Conservation (phyloP, 1,139 yeast species). For the Chernovozyma aurita region DNA sequence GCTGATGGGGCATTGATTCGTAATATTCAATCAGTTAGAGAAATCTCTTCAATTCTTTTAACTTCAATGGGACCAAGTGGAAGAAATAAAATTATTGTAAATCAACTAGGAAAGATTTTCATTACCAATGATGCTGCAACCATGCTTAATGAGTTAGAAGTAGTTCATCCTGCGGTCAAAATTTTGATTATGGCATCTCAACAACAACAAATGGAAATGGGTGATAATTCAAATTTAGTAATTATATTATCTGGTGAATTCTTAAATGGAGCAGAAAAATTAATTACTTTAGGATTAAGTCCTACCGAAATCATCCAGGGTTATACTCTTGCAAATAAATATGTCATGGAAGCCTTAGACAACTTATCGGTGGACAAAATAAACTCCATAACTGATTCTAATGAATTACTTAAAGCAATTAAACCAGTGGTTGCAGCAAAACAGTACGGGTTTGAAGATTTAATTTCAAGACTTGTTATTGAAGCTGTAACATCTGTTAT, state of each 20-base stretch:
- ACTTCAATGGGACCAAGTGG: conserved; percentile 98
- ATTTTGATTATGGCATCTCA: conserved; percentile 93
- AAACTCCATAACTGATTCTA: conserved; percentile 49
- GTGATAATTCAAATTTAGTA: conserved; percentile 46
- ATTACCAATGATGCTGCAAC: conserved; percentile 97
- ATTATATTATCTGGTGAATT: conserved; percentile 83
- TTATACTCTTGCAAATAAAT: conserved; percentile 75
- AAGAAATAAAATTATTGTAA: conserved; percentile 90
- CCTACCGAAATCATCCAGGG: conserved; percentile 92
- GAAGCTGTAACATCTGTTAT: conserved; percentile 81
- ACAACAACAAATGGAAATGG: conserved; percentile 88
- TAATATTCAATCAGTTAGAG: conserved; percentile 91
- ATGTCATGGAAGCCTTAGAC: conserved; percentile 66
- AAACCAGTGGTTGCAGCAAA: conserved; percentile 89
- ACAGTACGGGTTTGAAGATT: conserved; percentile 84
- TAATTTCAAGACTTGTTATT: conserved; percentile 72
- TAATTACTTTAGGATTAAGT: conserved; percentile 78
- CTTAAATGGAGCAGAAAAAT: conserved; percentile 75
- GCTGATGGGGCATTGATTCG: conserved; percentile 94
- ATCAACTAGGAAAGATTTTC: conserved; percentile 73
- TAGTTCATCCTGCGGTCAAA: conserved; percentile 96
- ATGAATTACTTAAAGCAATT: conserved; percentile 68
- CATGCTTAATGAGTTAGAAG: conserved; percentile 86
- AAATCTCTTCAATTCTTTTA: conserved; percentile 83
- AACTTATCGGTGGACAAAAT: conserved; percentile 60